phyloP scores from a whole-genome alignment of 306 rosid genomes.

The Sphenostylis stenocarpa region DNA sequence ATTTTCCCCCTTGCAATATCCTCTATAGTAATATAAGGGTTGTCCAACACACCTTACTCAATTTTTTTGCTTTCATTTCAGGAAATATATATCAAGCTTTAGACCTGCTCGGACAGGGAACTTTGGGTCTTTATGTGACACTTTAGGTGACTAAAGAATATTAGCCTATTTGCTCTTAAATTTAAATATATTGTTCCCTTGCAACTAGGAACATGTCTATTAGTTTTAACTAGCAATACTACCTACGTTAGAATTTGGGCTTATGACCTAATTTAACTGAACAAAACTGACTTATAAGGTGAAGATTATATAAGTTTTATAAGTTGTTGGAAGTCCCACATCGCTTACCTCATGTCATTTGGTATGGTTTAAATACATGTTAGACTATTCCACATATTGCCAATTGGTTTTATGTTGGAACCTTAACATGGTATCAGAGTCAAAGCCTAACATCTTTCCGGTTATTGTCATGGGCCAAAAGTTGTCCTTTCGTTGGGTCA shows the following conservation, averaged over 20 bases:
- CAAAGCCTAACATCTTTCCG: no score
- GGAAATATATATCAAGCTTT: constrained; percentile 85
- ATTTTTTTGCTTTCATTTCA: constrained; percentile 39
- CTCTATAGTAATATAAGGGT: constrained; percentile 11
- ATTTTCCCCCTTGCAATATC: not conserved
- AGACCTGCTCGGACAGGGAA: constrained; percentile 70
- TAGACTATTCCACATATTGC: no score
- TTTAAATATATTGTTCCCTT: not conserved
- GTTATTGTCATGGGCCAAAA: no score
- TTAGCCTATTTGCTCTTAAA: constrained; percentile 16
- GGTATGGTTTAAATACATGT: no score
- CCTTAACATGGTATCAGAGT: no score
- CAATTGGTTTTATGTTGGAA: no score
- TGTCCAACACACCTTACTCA: not conserved
- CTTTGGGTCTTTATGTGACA: constrained; percentile 61
- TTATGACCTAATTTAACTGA: not conserved
- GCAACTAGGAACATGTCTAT: not conserved
- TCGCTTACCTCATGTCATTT: no score
- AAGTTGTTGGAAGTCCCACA: no score
- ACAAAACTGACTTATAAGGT: not conserved
- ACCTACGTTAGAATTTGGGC: not conserved
- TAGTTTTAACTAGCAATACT: constrained; percentile 6
- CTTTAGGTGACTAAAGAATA: constrained; percentile 53
- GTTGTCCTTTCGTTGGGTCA: no score
- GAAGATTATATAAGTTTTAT: not conserved